Evolutionary conservation across 352 stramenopile species (phyloP), one percentile per base, ranked within the genome.

Genomic region (Globisporangium yorkense): DNA sequence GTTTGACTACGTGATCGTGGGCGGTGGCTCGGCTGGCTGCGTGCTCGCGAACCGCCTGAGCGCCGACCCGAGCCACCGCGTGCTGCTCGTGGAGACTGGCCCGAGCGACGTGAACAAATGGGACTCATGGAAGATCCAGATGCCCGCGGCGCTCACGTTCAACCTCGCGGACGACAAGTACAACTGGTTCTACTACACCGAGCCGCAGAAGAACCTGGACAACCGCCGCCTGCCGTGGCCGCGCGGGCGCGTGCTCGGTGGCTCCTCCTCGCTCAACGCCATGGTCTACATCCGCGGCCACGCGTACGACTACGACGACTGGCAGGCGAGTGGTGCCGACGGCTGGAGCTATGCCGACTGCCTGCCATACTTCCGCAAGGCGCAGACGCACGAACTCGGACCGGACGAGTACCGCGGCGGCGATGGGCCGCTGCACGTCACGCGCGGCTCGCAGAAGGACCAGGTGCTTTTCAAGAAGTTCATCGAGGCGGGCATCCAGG

Each of bases 1-100:
- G 57, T 92, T 84, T 70, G 91, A 98, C 74, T 98, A 96, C 69
- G 89, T 98, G 45, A 88, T 98, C 54, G 87, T 98, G 20, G 93
- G 93, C 56, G 90, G 71, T 20, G 93, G 93, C 31, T 94, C 88
- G 0, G 91, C 89, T 16, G 92, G 93, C 39, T 97, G 88, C 58
- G 84, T 97, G 51, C 71, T 98, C 31, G 93, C 93, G 45, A 96
- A 93, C 65, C 77, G 84, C 21, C 71, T 98, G 40, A 95, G 68
- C 16, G 87, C 90, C 20, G 74, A 97, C 57, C 68, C 80, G 16
- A 71, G 46, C 61, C 92, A 94, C 63, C 79, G 75, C 31, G 92
- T 98, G 65, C 68, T 97, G 20, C 72, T 98, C 52, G 71, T 98
- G 21, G 93, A 98, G 66, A 87, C 92, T 13, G 93, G 93, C 7